A percentile compares a stretch with the other conserved stretches of the same genome.
phyloP scores from a whole-genome alignment of 306 rosid species.

The Trifolium pratense region DNA sequence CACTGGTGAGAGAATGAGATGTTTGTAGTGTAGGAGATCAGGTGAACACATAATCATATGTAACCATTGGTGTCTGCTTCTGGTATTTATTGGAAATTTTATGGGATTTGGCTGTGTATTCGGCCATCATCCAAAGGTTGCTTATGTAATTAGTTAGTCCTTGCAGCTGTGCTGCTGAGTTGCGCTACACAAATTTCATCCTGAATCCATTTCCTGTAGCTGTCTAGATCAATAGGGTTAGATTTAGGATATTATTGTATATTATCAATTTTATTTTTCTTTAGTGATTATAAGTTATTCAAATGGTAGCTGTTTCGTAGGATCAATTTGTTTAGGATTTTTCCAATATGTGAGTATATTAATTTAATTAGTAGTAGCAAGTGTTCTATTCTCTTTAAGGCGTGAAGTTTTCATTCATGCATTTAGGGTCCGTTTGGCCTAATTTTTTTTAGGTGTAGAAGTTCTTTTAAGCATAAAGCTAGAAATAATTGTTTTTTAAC shows the following conservation, averaged over 20 bases:
- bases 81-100: constrained; percentile 43
- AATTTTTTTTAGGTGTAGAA: too few relatives aligned
- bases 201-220: constrained; percentile 50
- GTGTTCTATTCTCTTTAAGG: neutral
- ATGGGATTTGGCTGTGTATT: constrained; percentile 44
- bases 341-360: constrained; percentile 53
- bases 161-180: constrained; percentile 56
- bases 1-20: constrained; percentile 32
- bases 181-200: constrained; percentile 56
- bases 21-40: constrained; percentile 31
- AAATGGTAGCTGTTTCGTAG: constrained; percentile 53
- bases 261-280: constrained; percentile 48
- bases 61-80: constrained; percentile 32
- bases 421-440: too few relatives aligned
- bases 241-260: constrained; percentile 78
- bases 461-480: too few relatives aligned
- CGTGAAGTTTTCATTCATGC: too few relatives aligned
- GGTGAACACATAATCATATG: constrained; percentile 28
- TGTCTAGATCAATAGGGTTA: constrained; percentile 70
- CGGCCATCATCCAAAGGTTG: constrained; percentile 45
- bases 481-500: too few relatives aligned
- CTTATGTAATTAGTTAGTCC: constrained; percentile 62
- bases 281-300: constrained; percentile 54
- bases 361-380: constrained; percentile 35
- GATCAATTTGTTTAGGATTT: too few relatives aligned